Evolutionary conservation across 73 alveolate species (phyloP), one percentile per base, ranked within the genome.

Genomic region (Symbiodinium natans): DNA sequence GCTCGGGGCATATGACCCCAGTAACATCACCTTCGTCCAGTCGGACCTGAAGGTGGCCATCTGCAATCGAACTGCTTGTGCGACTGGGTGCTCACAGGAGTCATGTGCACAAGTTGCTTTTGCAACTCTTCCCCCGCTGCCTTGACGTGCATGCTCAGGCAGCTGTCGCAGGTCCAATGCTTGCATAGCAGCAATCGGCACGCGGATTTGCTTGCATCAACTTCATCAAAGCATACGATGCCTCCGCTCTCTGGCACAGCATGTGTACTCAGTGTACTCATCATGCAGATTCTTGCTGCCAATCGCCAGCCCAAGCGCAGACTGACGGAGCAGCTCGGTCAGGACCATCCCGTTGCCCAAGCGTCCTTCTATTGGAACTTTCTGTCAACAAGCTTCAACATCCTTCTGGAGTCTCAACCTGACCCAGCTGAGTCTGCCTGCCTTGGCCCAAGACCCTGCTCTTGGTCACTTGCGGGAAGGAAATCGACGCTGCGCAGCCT

Each of bases 141-240:
- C 97, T 90, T 90, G 89, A 90, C 80, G 54, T 90, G 97, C 97
- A 90, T 90, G 9, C 82, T 31, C 87, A 90, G 38, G 89, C 97
- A 90, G 77, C 41, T 73, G 97, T 90, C 88, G 77, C 97, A 90
- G 17, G 80, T 38, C 82, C 36, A 38, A 41, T 90, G 97, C 54
- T 73, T 40, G 89, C 97, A 90, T 4, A 90, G 88, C 48, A 73
- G 80, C 56, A 42, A 34, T 31, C 39, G 41, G 77, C 97, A 90
- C 7, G 88, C 88, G 1, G 97, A 68, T 56, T 68, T 7, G 19
- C 39, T 4, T 39, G 10, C 5, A 21, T 90, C 88, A 36, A 90
- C 89, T 68, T 90, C 97, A 42, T 90, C 97, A 21, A 90, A 90
- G 88, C 97, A 90, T 3, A 90, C 89, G 38, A 90, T 90, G 36